These are phyloP conservation scores for Aspergillus sp. DNA, from an alignment of 2,329 filamentous ascomycete genomes.

Conservation along the genomic window DNA sequence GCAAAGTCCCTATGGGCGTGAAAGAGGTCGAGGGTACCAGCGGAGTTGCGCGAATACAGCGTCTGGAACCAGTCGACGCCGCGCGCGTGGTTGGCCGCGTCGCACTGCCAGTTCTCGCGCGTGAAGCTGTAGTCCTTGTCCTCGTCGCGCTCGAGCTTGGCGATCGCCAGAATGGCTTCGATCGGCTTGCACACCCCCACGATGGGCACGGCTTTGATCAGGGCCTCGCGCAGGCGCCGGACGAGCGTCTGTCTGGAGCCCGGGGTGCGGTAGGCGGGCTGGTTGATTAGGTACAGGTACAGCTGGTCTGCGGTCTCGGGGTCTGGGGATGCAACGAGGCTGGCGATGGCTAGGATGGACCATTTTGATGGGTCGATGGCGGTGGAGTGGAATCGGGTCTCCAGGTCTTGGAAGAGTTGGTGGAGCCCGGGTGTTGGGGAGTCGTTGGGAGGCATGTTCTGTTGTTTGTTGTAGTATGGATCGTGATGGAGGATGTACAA, in stretches of 20 bases:
- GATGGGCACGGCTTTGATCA: conserved; percentile 50
- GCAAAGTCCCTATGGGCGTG: conserved; percentile 44
- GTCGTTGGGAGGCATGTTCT: conserved; percentile 6
- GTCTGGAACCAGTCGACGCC: conserved; percentile 48
- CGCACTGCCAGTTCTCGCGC: conserved; percentile 50
- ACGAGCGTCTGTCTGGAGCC: conserved; percentile 24
- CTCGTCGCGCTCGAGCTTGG: conserved; percentile 42
- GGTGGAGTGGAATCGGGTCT: conserved; percentile 19
- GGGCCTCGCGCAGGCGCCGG: conserved; percentile 42
- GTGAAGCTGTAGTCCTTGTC: conserved; percentile 49
- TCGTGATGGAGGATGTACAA: too few relatives aligned
- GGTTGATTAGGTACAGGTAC: conserved; percentile 46
- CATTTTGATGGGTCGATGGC: conserved; percentile 19
- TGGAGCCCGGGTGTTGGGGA: conserved; percentile 17
- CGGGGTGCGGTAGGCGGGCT: conserved; percentile 34
- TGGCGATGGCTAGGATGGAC: conserved; percentile 31
- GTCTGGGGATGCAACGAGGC: conserved; percentile 43
- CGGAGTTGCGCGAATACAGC: conserved; percentile 45
- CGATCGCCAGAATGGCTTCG: conserved; percentile 51
- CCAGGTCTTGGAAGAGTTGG: conserved; percentile 20
- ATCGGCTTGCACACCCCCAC: conserved; percentile 56
- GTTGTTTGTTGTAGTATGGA: conserved; percentile 7
- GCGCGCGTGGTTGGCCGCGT: conserved; percentile 45
- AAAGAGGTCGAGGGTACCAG: conserved; percentile 23
- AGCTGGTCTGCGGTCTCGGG: conserved; percentile 45